These are phyloP conservation scores for Cladosporium sp. DNA, from an alignment of 2,329 filamentous ascomycete genomes.

Conservation along the genomic window DNA sequence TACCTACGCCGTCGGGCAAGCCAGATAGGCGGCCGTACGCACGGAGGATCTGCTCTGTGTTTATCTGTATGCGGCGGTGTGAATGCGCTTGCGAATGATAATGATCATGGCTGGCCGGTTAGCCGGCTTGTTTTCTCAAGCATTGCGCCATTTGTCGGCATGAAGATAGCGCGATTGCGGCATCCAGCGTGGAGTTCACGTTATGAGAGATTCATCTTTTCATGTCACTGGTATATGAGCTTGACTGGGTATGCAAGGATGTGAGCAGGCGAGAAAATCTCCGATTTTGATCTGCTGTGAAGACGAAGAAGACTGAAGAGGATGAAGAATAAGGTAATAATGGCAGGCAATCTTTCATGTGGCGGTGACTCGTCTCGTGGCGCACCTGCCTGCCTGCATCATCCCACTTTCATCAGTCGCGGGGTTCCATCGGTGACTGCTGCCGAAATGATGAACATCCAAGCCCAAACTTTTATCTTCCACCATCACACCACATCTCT, in stretches of 20 bases:
- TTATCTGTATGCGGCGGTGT: slow-evolving; percentile 1
- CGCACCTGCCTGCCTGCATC: background rate
- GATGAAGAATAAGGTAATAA: no score
- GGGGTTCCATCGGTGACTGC: background rate
- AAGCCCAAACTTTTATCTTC: background rate
- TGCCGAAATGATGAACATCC: background rate
- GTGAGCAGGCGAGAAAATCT: no score
- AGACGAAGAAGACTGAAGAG: no score
- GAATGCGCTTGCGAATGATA: background rate
- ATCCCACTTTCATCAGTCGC: background rate
- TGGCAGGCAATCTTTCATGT: no score
- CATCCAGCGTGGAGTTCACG: no score
- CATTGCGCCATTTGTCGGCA: background rate
- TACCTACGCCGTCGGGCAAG: background rate
- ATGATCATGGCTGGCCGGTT: slow-evolving; percentile 7
- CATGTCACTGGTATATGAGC: no score
- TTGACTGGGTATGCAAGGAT: no score
- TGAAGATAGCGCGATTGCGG: background rate
- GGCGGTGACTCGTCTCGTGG: no score
- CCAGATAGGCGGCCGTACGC: background rate
- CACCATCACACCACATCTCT: background rate
- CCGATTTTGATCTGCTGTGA: no score
- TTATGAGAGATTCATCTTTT: no score
- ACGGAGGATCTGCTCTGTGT: no score
- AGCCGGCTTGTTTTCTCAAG: slow-evolving; percentile 7